These are phyloP conservation scores for Maudiozyma humilis DNA, from an alignment of 1,139 yeast species.

Conservation along the genomic window DNA sequence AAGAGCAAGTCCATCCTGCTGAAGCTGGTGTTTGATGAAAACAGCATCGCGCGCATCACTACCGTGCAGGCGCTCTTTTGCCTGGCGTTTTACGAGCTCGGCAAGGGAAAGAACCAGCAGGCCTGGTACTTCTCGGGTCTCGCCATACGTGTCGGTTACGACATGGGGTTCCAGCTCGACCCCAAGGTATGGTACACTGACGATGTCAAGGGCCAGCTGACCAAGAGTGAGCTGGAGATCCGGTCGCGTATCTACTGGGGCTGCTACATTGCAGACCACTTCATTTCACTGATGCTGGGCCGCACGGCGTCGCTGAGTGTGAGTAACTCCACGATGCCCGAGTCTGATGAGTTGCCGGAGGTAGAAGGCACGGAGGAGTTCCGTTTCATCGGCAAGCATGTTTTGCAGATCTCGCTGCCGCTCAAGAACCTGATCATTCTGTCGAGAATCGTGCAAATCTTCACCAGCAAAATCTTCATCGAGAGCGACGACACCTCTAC, in stretches of 20 bases:
- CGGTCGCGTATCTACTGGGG: slow-evolving; percentile 63
- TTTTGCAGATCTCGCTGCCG: slow-evolving; percentile 37
- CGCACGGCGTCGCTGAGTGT: slow-evolving; percentile 50
- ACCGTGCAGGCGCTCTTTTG: slow-evolving; percentile 44
- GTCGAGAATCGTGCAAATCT: slow-evolving; percentile 49
- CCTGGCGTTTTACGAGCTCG: slow-evolving; percentile 51
- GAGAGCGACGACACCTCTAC: slow-evolving; percentile 24
- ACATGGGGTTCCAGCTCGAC: slow-evolving; percentile 55
- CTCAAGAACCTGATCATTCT: slow-evolving; percentile 45
- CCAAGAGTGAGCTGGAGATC: slow-evolving; percentile 42
- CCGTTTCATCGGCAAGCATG: slow-evolving; percentile 30
- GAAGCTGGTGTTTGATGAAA: slow-evolving; percentile 32
- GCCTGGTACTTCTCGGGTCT: slow-evolving; percentile 62
- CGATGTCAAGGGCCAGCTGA: slow-evolving; percentile 17
- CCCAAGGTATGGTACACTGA: slow-evolving; percentile 48
- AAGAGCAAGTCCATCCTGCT: slow-evolving; percentile 41
- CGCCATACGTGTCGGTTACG: slow-evolving; percentile 59
- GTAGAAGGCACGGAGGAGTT: slow-evolving; percentile 46
- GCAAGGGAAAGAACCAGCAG: slow-evolving; percentile 47
- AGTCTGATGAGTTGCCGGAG: slow-evolving; percentile 54
- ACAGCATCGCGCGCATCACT: slow-evolving; percentile 29
- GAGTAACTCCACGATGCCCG: slow-evolving; percentile 54
- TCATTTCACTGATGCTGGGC: slow-evolving; percentile 50
- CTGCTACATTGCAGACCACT: slow-evolving; percentile 56
- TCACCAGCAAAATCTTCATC: slow-evolving; percentile 33